These are phyloP conservation scores for Heterococcus sp. DNA, from an alignment of 108 stramenopile genomes.

Conservation along the genomic window DNA sequence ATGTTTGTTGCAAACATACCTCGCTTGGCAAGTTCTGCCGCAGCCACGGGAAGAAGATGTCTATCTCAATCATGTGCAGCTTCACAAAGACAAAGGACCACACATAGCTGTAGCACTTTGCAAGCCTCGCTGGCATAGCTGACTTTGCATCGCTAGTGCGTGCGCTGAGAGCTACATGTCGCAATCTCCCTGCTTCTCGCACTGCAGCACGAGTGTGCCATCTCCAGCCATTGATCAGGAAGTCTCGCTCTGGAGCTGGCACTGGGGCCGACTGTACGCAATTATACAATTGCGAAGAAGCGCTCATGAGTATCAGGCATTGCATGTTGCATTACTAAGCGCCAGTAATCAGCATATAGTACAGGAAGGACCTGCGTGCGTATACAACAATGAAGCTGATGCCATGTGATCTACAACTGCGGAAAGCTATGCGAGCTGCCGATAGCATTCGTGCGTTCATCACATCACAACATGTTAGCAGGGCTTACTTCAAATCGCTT, in stretches of 20 bases:
- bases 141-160: neutral
- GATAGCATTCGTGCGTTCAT: no score
- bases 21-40: conserved; percentile 21
- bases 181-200: conserved; percentile 13
- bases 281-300: neutral
- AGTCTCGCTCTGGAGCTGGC: conserved; percentile 11
- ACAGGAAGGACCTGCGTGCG: no score
- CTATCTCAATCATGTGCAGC: conserved; percentile 30
- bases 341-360: no score
- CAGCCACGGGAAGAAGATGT: conserved; percentile 42
- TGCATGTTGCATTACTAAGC: no score
- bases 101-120: conserved; percentile 28
- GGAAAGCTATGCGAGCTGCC: no score
- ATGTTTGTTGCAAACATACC: no score
- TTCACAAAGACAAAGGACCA: conserved; percentile 38
- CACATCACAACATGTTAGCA: neutral
- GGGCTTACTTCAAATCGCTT: neutral
- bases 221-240: conserved; percentile 44
- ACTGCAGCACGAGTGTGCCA: conserved; percentile 32
- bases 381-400: no score
- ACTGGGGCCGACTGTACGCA: conserved; percentile 14
- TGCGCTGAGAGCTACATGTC: conserved; percentile 2
- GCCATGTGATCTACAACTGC: no score
- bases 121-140: conserved; percentile 4
- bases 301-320: no score